Evolutionary conservation across 2,329 filamentous ascomycete genomes (phyloP).

Genomic region (Aspergillus tubingensis): DNA sequence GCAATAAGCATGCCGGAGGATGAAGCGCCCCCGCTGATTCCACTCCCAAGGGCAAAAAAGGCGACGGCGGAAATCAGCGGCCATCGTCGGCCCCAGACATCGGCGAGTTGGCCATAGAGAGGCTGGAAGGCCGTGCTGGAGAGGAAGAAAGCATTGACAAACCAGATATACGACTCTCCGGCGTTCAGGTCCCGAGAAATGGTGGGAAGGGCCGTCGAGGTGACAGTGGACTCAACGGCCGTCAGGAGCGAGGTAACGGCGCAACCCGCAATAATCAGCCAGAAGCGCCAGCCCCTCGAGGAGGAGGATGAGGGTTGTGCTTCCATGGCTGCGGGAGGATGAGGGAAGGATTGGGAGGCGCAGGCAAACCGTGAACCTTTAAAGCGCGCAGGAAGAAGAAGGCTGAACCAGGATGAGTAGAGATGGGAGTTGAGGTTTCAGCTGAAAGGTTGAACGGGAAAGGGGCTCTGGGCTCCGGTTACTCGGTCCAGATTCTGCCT

Average conservation of each 20-base stretch:
- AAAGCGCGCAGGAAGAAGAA: too few relatives aligned
- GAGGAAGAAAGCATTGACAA: constrained; percentile 23
- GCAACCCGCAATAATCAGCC: constrained; percentile 31
- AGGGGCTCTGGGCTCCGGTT: too few relatives aligned
- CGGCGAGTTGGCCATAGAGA: constrained; percentile 52
- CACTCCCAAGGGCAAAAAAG: constrained; percentile 56
- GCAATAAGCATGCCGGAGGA: constrained; percentile 53
- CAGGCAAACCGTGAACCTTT: background rate
- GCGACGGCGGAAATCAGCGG: constrained; percentile 44
- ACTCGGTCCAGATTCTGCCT: too few relatives aligned
- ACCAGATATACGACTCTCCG: constrained; percentile 39
- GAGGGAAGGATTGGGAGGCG: background rate
- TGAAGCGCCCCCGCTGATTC: constrained; percentile 52
- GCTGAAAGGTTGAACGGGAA: too few relatives aligned
- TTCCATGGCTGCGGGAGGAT: background rate
- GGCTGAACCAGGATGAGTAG: too few relatives aligned
- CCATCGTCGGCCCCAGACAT: constrained; percentile 54
- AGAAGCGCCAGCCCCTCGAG: constrained; percentile 12
- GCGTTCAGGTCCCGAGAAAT: constrained; percentile 38
- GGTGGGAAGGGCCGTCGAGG: constrained; percentile 45
- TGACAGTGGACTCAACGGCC: constrained; percentile 42
- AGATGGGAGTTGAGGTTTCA: too few relatives aligned
- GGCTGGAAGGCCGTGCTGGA: constrained; percentile 41
- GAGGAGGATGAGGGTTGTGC: too few relatives aligned
- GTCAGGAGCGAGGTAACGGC: constrained; percentile 32